These are phyloP conservation scores for Alternaria sp. DNA, from an alignment of 2,329 filamentous ascomycete genomes.

Conservation along the genomic window DNA sequence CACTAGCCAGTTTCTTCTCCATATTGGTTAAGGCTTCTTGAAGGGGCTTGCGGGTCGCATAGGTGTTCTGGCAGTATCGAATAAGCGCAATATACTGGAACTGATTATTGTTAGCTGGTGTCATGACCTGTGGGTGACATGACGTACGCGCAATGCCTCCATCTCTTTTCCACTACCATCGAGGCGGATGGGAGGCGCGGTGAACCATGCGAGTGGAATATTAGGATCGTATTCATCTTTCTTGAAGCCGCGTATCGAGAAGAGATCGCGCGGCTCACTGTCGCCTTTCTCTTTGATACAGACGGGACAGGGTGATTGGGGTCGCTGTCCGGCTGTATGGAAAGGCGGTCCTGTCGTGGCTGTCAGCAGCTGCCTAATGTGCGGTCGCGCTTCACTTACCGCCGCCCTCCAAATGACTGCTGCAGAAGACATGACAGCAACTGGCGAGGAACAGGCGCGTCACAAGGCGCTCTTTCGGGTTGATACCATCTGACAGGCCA, in stretches of 20 bases:
- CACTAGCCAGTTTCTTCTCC: constrained; percentile 35
- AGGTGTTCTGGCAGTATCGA: constrained; percentile 34
- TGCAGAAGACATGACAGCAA: constrained; percentile 59
- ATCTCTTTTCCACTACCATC: constrained; percentile 45
- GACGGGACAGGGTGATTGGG: constrained; percentile 54
- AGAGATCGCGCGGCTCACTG: constrained; percentile 47
- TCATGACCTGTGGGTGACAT: neutral
- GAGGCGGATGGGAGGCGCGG: constrained; percentile 54
- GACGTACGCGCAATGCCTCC: constrained; percentile 52
- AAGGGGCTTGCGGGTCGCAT: constrained; percentile 26
- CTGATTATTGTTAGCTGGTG: constrained; percentile 37
- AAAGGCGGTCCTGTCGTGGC: constrained; percentile 53
- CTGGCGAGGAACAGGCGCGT: constrained; percentile 56
- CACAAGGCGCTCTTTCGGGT: constrained; percentile 47
- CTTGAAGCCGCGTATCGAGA: constrained; percentile 53
- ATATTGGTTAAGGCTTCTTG: constrained; percentile 15
- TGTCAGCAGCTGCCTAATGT: neutral
- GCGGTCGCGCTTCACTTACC: constrained; percentile 45
- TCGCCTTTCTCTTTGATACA: constrained; percentile 51
- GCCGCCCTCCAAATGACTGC: constrained; percentile 56
- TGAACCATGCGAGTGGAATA: constrained; percentile 54
- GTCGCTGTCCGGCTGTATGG: constrained; percentile 49
- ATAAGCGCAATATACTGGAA: constrained; percentile 54
- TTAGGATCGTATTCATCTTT: constrained; percentile 51
- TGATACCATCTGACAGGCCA: constrained; percentile 48